Evolutionary conservation across 2,329 filamentous ascomycete genomes (phyloP), one percentile per base, ranked within the genome.

Genomic region (Paracorniculantispora psalliotae): DNA sequence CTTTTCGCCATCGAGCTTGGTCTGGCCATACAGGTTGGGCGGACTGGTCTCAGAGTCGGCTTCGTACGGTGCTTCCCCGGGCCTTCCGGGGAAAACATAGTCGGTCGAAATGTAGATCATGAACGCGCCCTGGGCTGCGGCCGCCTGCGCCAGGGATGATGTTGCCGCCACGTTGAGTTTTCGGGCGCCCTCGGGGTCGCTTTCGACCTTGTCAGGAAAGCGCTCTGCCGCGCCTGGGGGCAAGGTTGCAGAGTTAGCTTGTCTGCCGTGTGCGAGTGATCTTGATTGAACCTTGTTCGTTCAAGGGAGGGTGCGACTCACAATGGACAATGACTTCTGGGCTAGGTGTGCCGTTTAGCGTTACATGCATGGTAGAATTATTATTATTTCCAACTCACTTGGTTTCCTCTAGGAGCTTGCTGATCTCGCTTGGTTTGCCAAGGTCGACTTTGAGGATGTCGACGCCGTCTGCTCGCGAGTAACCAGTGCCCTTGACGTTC

Each of bases 21-120:
- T 85, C 69, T 83, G 77, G 6, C 83, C 83, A 64, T 86, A 96
- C 61, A 92, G 73, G 68, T 96, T 96, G 2, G 91, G 85, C 12
- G 92, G 91, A 1, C 77, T 77, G 0, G 90, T 83, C 10, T 75
- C 68, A 1, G 86, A 81, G 61, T 85, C 79, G 0, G 80, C 77
- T 65, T 87, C 84, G 72, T 96, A 96, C 0, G 92, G 92, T 5
- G 92, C 92, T 58, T 96, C 88, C n/a, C 92, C 91, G 1, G 81
- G 81, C 39, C 75, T 79, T 17, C 89, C 89, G 0, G 88, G 77
- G 69, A 92, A 92, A 53, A 92, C 89, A 67, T 92, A 92, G 73
- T 92, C 89, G 50, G 89, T 92, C 9, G 88, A 91, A 66, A 92
- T 90, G 74, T 92, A 92, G 68, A 92, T 83, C 33, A 91, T 76